Evolutionary conservation across 2,329 filamentous ascomycete genomes (phyloP).

Genomic region (Pezicula rhizophila): DNA sequence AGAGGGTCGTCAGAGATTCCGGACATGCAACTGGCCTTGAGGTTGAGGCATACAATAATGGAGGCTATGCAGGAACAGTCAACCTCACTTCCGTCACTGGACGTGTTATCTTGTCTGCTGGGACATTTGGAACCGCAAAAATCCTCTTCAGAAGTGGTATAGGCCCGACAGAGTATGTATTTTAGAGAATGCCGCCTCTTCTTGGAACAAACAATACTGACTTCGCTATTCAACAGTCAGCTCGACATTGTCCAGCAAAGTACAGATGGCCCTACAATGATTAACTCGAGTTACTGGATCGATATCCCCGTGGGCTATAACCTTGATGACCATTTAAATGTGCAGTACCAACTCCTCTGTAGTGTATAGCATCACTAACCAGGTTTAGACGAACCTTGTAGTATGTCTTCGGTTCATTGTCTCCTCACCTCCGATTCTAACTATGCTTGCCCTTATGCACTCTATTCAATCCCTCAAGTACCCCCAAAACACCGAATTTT

Average conservation of each 20-base stretch:
- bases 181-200: background rate
- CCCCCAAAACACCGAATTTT: no score
- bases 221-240: slow-evolving; percentile 55
- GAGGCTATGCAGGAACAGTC: slow-evolving; percentile 53
- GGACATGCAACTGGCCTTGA: slow-evolving; percentile 62
- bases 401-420: no score
- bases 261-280: slow-evolving; percentile 45
- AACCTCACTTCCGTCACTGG: slow-evolving; percentile 53
- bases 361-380: background rate
- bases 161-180: slow-evolving; percentile 6
- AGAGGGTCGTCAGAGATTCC: slow-evolving; percentile 57
- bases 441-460: no score
- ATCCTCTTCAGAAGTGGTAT: slow-evolving; percentile 52
- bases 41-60: slow-evolving; percentile 47
- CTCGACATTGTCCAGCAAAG: slow-evolving; percentile 44
- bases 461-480: no score
- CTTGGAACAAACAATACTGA: slow-evolving; percentile 31
- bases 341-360: background rate
- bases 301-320: slow-evolving; percentile 53
- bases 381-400: slow-evolving; percentile 39
- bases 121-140: slow-evolving; percentile 64
- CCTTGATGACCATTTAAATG: slow-evolving; percentile 52
- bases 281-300: slow-evolving; percentile 46
- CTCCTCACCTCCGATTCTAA: no score
- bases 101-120: slow-evolving; percentile 62